Evolutionary conservation across 1,284 basidiomycete species (phyloP).

Genomic region (Pseudozyma pruni): DNA sequence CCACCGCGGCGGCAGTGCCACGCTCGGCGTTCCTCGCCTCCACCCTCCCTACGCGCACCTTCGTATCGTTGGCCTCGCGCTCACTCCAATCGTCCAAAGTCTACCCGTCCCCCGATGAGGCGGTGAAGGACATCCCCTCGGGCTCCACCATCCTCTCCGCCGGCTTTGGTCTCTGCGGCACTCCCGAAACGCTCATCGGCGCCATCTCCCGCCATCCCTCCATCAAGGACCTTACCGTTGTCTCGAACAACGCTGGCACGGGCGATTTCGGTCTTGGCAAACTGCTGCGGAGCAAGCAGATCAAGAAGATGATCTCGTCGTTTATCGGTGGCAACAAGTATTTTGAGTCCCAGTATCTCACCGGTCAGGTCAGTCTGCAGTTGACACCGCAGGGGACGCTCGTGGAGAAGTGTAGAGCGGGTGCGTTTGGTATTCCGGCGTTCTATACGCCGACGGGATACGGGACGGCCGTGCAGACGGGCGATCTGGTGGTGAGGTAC

Average conservation of each 20-base stretch:
- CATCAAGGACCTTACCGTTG: constrained; percentile 60
- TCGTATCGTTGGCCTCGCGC: constrained; percentile 14
- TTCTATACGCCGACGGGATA: constrained; percentile 92
- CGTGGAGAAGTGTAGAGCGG: constrained; percentile 88
- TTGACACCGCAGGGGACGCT: constrained; percentile 73
- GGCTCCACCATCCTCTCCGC: constrained; percentile 60
- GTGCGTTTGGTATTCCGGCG: constrained; percentile 92
- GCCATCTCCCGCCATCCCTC: constrained; percentile 52
- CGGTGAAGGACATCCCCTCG: constrained; percentile 59
- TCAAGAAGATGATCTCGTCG: constrained; percentile 61
- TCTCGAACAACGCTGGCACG: constrained; percentile 66
- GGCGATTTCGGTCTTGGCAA: constrained; percentile 62
- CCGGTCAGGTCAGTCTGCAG: constrained; percentile 60
- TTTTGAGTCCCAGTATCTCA: constrained; percentile 63
- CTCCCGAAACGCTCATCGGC: constrained; percentile 63
- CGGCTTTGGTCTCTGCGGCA: constrained; percentile 66
- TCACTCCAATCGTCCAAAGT: constrained; percentile 45
- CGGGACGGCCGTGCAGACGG: constrained; percentile 69
- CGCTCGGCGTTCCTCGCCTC: constrained; percentile 15
- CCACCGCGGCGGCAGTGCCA: constrained; percentile 1
- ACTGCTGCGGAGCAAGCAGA: constrained; percentile 54
- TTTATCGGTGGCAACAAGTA: constrained; percentile 66
- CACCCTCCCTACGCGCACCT: constrained; percentile 28
- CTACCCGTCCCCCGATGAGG: constrained; percentile 54
- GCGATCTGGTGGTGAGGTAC: constrained; percentile 69